Percentiles rank a stretch among this genome's conserved stretches.
phyloP scores from a whole-genome alignment of 1,139 yeast species.

The Kodamaea suecica region DNA sequence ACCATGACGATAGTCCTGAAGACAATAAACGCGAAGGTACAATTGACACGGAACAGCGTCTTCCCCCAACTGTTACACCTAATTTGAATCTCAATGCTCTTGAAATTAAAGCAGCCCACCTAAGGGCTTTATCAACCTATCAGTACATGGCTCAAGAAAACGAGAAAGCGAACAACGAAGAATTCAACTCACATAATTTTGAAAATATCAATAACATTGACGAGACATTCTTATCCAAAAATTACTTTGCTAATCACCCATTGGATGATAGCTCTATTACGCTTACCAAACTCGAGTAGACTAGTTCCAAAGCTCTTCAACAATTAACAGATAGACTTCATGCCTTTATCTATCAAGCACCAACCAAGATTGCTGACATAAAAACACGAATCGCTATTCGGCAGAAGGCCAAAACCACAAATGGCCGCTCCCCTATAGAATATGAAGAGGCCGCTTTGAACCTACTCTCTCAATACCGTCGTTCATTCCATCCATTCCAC shows the following conservation, averaged over 20 bases:
- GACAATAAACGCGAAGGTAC: too few species aligned
- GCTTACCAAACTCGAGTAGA: background rate
- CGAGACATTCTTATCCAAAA: background rate
- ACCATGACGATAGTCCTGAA: too few species aligned
- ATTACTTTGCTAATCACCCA: background rate
- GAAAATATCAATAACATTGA: background rate
- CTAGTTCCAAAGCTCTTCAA: background rate
- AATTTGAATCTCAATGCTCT: too few species aligned
- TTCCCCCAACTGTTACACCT: too few species aligned
- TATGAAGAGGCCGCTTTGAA: background rate
- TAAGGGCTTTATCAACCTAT: too few species aligned
- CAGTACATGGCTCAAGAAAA: too few species aligned
- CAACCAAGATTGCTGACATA: background rate
- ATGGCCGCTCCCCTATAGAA: background rate
- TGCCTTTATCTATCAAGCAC: background rate
- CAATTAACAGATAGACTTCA: background rate
- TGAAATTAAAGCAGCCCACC: too few species aligned
- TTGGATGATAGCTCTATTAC: background rate
- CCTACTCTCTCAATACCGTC: background rate
- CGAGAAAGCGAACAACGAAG: too few species aligned
- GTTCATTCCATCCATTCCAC: background rate
- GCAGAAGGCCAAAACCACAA: background rate
- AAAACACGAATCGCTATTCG: background rate
- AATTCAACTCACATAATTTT: too few species aligned
- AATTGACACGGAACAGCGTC: too few species aligned